Evolutionary conservation across 2,329 filamentous ascomycete species (phyloP).

Genomic region (Exophiala spinifera): DNA sequence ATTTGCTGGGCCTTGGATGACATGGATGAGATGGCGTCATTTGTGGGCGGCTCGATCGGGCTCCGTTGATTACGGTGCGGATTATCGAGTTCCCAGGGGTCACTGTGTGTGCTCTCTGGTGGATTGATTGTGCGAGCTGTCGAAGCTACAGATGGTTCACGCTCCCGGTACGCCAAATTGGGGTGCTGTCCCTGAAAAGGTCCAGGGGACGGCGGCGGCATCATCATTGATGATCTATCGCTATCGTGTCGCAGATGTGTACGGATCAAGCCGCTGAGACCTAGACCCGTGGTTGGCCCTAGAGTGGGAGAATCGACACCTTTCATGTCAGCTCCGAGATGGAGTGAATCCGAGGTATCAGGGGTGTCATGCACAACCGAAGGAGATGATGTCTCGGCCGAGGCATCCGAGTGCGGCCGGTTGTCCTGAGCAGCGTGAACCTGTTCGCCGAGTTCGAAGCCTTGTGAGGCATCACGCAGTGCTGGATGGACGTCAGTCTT

Average conservation of each 20-base stretch:
- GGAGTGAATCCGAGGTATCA: constrained; percentile 17
- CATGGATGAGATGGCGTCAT: constrained; percentile 30
- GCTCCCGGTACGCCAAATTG: constrained; percentile 3
- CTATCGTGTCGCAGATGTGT: constrained; percentile 82
- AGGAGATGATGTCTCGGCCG: constrained; percentile 15
- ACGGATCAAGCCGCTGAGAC: constrained; percentile 76
- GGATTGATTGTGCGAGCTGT: constrained; percentile 41
- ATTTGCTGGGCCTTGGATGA: constrained; percentile 39
- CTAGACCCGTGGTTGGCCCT: constrained; percentile 55
- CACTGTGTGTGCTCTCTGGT: constrained; percentile 51
- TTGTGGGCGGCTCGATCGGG: constrained; percentile 6
- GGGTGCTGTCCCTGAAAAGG: constrained; percentile 2
- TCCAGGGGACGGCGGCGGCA: constrained; percentile 52
- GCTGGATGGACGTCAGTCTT: constrained; percentile 39
- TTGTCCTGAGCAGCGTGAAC: constrained; percentile 1
- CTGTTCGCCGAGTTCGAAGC: constrained; percentile 21
- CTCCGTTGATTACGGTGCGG: constrained; percentile 36
- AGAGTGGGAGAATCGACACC: constrained; percentile 72
- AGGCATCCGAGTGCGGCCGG: constrained; percentile 16
- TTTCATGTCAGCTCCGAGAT: constrained; percentile 9
- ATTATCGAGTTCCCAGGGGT: constrained; percentile 55
- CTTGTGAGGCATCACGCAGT: constrained; percentile 35
- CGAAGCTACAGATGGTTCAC: constrained; percentile 32
- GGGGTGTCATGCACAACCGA: constrained; percentile 20
- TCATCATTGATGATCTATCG: constrained; percentile 75